Evolutionary conservation across 2,329 filamentous ascomycete species (phyloP).

Genomic region (Nemania sp.): DNA sequence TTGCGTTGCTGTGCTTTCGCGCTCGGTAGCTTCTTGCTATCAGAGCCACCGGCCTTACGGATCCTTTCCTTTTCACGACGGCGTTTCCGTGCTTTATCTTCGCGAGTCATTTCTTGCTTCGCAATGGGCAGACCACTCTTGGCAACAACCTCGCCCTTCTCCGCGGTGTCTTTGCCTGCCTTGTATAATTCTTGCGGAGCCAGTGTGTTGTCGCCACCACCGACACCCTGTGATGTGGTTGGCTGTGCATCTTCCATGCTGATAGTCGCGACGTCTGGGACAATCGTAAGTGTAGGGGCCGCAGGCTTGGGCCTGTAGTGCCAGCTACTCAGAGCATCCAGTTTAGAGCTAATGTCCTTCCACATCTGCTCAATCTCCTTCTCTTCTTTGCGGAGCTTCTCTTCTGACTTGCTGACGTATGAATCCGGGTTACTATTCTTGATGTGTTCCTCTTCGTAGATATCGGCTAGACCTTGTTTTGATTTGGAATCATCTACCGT

Average conservation of each 20-base stretch:
- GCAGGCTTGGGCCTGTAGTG: slow-evolving; percentile 91
- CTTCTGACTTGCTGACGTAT: slow-evolving; percentile 79
- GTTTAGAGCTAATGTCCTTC: slow-evolving; percentile 75
- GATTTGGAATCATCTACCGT: slow-evolving; percentile 86
- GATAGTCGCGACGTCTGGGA: slow-evolving; percentile 88
- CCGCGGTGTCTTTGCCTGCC: slow-evolving; percentile 67
- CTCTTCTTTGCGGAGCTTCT: slow-evolving; percentile 81
- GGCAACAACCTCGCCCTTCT: slow-evolving; percentile 71
- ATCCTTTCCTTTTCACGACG: slow-evolving; percentile 85
- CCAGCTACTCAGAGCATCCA: slow-evolving; percentile 90
- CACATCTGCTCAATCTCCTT: slow-evolving; percentile 81
- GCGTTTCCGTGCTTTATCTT: slow-evolving; percentile 77
- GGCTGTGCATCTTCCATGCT: slow-evolving; percentile 95
- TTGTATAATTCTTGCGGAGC: slow-evolving; percentile 95
- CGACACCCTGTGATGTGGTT: slow-evolving; percentile 74
- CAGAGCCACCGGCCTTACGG: slow-evolving; percentile 63
- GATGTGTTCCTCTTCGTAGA: slow-evolving; percentile 92
- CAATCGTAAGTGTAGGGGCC: slow-evolving; percentile 79
- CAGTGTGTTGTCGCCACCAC: slow-evolving; percentile 70
- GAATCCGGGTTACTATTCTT: slow-evolving; percentile 74
- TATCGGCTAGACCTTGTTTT: slow-evolving; percentile 83
- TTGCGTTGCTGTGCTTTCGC: slow-evolving; percentile 62
- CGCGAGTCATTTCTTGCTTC: slow-evolving; percentile 82
- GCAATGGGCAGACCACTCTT: slow-evolving; percentile 79
- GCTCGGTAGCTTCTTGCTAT: slow-evolving; percentile 52